Base-by-base conservation (phyloP, 768 basidiomycete genomes). In the Thelephora ganbajun region DNA sequence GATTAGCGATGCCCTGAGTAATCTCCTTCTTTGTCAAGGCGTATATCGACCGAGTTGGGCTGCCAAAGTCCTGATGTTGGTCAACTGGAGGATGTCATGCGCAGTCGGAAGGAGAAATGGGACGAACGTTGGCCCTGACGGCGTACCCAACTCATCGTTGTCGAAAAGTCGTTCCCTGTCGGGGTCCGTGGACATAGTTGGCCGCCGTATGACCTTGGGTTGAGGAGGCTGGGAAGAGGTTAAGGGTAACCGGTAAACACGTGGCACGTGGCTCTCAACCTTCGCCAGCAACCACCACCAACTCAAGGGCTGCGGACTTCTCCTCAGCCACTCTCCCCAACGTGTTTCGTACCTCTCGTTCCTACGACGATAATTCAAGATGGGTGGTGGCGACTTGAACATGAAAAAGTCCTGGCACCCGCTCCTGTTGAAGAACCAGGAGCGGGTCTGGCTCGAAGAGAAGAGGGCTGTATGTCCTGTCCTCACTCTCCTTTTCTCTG, bases 341-440 rank as follows among this genome's bases (percentile, higher is more conserved):
- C 53, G 43, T 39, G 48, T 46, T 36, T 42, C 43, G 48, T 43
- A 30, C 35, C 47, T 30, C 19, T 48, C 43, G 16, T 41, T 50
- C 44, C 37, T 33, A 33, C 14, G 45, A 50, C 48, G 60, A 45
- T 51, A 48, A 59, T 56, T 57, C 73, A 96, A 83, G 58, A 97
- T 97, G 93, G 93, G 93, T 79, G 92, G 93, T 50, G 93, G 87
- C 51, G 93, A 97, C 65, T 73, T 97, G 62, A 98, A 98, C 61
- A 98, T 98, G 93, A 96, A 88, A 68, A 94, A 96, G 76, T 92
- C 89, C 54, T 97, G 93, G 93, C 93, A 97, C 64, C 93, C 93
- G 76, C 81, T 92, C 74, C 86, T 94, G 66, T 66, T 96, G 66
- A 91, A 90, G 63, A 94, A 94, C 68, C 94, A 97, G 82, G 90